Percentiles rank a stretch among this genome's conserved stretches.
These are phyloP conservation scores for Cryptococcus floricola DNA, from an alignment of 1,284 basidiomycete genomes.

Conservation along the genomic window DNA sequence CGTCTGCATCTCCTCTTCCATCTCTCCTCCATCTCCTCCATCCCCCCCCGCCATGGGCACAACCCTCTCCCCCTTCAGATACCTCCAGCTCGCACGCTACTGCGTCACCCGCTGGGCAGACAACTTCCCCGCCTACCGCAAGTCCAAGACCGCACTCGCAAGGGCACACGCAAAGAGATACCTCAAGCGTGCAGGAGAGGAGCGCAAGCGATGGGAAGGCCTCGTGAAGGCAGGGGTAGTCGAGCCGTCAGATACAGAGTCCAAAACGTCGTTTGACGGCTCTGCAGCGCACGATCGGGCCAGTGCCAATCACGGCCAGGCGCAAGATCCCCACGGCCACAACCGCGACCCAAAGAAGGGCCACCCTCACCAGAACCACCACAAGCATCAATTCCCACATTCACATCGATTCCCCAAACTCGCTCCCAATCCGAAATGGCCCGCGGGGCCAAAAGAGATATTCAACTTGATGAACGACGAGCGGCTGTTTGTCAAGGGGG, in stretches of 20 bases:
- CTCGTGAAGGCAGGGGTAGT: no score
- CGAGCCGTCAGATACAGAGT: not conserved
- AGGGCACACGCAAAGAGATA: not conserved
- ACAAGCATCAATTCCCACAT: slow-evolving; percentile 1
- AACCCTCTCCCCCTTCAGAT: slow-evolving; percentile 43
- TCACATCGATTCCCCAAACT: slow-evolving; percentile 12
- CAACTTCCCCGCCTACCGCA: slow-evolving; percentile 17
- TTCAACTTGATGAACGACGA: slow-evolving; percentile 70
- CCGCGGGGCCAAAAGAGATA: slow-evolving; percentile 51
- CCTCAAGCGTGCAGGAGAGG: not conserved
- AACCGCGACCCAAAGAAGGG: not conserved
- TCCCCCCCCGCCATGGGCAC: slow-evolving; percentile 26
- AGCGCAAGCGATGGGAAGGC: no score
- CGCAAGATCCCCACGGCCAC: not conserved
- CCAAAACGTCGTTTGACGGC: not conserved
- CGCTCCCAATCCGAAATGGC: slow-evolving; percentile 29
- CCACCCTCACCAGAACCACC: not conserved
- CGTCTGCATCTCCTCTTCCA: not conserved
- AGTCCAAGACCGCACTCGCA: slow-evolving; percentile 19
- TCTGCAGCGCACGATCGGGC: not conserved
- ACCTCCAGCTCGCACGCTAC: slow-evolving; percentile 41
- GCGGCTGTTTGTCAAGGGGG: slow-evolving; percentile 60
- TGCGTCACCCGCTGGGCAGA: slow-evolving; percentile 40
- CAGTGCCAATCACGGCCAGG: not conserved
- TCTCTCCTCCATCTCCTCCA: slow-evolving; percentile 2